Conservation (phyloP, 306 rosid species). For the Pterocarpus macrocarpus region DNA sequence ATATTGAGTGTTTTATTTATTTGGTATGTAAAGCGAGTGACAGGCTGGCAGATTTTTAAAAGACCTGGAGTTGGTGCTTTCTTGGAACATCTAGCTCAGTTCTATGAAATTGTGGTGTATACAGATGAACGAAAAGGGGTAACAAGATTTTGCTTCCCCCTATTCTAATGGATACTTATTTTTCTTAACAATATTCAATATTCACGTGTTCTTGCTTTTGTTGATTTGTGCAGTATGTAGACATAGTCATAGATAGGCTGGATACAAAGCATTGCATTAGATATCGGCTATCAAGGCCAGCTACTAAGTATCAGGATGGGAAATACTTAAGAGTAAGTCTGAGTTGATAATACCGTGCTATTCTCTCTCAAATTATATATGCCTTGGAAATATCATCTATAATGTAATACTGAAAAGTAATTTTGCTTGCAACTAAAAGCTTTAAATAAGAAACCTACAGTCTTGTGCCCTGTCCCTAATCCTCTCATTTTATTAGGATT, state of each 20-base stretch:
- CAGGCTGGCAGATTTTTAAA: conserved; percentile 91
- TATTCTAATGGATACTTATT: conserved; percentile 20
- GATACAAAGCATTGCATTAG: conserved; percentile 85
- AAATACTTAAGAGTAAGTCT: conserved; percentile 85
- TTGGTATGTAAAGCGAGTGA: conserved; percentile 73
- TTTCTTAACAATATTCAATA: background rate
- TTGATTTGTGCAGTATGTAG: conserved; percentile 75
- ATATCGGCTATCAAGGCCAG: conserved; percentile 83
- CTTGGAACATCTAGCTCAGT: conserved; percentile 93
- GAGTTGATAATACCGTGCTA: conserved; percentile 10
- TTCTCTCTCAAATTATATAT: conserved; percentile 35
- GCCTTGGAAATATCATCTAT: background rate
- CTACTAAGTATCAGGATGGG: conserved; percentile 90
- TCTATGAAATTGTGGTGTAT: conserved; percentile 86
- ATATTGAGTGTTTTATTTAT: conserved; percentile 40
- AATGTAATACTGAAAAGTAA: background rate
- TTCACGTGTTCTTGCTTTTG: conserved; percentile 39
- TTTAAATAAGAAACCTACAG: background rate
- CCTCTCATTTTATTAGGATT: conserved; percentile 19
- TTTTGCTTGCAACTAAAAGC: conserved; percentile 26
- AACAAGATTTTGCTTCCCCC: conserved; percentile 38
- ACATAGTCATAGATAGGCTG: conserved; percentile 88
- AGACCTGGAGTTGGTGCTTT: conserved; percentile 98
- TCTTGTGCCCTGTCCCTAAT: background rate
- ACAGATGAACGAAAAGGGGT: conserved; percentile 89